Base-by-base conservation (phyloP, 768 basidiomycete species). In the Mycena filopes region DNA sequence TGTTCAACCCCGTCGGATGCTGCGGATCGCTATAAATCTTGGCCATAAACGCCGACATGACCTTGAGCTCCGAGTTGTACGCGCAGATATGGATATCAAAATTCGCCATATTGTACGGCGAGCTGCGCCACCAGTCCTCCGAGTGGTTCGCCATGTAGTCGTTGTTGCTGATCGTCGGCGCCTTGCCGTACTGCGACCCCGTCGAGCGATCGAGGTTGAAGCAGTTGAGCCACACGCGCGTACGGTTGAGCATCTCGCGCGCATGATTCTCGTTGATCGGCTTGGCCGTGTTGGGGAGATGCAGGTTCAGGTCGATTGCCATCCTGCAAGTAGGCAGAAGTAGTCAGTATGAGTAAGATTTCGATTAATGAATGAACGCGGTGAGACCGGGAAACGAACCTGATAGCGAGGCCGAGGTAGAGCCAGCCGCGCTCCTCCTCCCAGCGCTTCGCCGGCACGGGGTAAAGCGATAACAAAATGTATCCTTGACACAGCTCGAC, bases 361-460 rank as follows among this genome's bases (percentile, higher is more conserved):
- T 58, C 16, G 13, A 49, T 31, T 33, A 26, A 36, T 25, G 31
- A 48, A 47, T 43, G 21, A 31, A 26, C n/a, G 20, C 10, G 54
- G 36, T 23, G 56, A n/a, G 46, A 25, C 16, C 9, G 36, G 36
- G 25, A 29, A 38, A 65, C 79, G 31, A 70, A 92, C 93, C 94
- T 84, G 65, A 96, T 95, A 10, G 94, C 95, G 29, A 96, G 82
- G 9, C 95, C 95, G 23, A 96, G 88, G 75, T 93, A 95, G 50
- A 96, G 76, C 93, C 94, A 98, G 55, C 90, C 90, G 28, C 94
- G 84, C 72, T 97, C 94, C 68, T 97, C 94, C 72, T 96, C 94
- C 90, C 94, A 96, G 31, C 89, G 86, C 53, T 87, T 85, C 0
- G 89, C 84, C 1, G 93, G 93, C 0, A 92, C 82, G 58, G 89